A percentile compares a stretch with the other conserved stretches of the same genome.
Conservation (phyloP, 768 basidiomycete species). For the Macrolepiota dolichaula region DNA sequence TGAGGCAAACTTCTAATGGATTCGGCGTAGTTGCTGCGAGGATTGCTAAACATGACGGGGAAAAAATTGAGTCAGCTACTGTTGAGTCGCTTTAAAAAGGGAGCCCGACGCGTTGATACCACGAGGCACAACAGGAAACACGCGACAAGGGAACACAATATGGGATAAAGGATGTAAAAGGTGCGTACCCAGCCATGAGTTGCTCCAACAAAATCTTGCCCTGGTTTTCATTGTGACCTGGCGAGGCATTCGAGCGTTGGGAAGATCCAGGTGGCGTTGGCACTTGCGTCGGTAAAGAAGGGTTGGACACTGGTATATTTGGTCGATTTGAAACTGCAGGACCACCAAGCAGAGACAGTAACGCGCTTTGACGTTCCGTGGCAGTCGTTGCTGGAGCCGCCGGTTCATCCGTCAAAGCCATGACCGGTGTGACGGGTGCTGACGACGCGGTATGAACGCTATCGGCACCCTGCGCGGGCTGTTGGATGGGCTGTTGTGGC, state of each 20-base stretch:
- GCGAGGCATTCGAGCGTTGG: constrained; percentile 51
- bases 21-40: constrained; percentile 40
- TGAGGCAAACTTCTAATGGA: constrained; percentile 34
- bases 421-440: constrained; percentile 35
- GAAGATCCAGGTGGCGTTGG: constrained; percentile 69
- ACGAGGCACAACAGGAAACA: constrained; percentile 20
- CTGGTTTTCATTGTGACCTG: constrained; percentile 60
- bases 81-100: constrained; percentile 31
- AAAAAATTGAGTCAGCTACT: constrained; percentile 3
- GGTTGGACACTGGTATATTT: constrained; percentile 10
- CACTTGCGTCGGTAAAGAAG: constrained; percentile 36
- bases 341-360: constrained; percentile 66
- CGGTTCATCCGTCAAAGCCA: constrained; percentile 43
- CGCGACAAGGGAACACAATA: constrained; percentile 17
- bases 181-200: constrained; percentile 74
- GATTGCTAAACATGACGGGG: constrained; percentile 10
- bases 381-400: constrained; percentile 40
- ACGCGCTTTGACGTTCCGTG: constrained; percentile 70
- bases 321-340: constrained; percentile 22
- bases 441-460: constrained; percentile 29
- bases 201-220: constrained; percentile 71
- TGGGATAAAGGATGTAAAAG: constrained; percentile 6
- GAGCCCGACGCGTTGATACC: neutral
- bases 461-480: constrained; percentile 14
- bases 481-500: constrained; percentile 17